Evolutionary conservation across 2,329 filamentous ascomycete species (phyloP).

Genomic region (Cladosporium oxysporum): DNA sequence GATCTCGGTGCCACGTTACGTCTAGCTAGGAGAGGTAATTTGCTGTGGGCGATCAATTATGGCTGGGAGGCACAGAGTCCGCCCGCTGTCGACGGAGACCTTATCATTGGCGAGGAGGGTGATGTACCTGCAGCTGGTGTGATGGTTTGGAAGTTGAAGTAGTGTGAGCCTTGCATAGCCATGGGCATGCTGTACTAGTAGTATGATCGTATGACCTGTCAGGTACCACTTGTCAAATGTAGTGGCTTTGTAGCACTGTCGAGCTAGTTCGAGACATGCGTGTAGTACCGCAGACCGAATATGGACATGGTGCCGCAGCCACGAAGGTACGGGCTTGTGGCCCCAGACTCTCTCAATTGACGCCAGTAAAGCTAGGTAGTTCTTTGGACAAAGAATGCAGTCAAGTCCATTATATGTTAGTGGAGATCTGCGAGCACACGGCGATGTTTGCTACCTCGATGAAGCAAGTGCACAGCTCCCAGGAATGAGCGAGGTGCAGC

Average conservation of each 20-base stretch:
- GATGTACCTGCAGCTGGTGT: constrained; percentile 26
- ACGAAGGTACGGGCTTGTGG: not conserved
- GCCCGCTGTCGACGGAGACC: constrained; percentile 22
- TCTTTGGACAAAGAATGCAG: not conserved
- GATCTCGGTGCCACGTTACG: constrained; percentile 29
- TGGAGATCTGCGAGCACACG: not conserved
- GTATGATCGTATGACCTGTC: not conserved
- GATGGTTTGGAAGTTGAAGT: constrained; percentile 26
- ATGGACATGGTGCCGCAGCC: not conserved
- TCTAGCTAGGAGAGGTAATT: constrained; percentile 23
- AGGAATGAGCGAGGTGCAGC: not conserved
- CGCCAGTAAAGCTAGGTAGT: not conserved
- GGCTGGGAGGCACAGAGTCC: constrained; percentile 24
- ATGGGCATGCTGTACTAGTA: not conserved
- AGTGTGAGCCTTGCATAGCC: not conserved
- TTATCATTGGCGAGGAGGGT: constrained; percentile 26
- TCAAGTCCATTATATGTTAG: not conserved
- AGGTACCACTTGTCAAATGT: not conserved
- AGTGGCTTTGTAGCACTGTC: not conserved
- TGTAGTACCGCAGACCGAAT: not conserved
- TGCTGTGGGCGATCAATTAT: constrained; percentile 32
- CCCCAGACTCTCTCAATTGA: not conserved
- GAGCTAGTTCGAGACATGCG: not conserved
- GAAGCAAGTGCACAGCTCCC: not conserved
- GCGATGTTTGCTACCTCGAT: not conserved